Conservation (phyloP, 352 stramenopile species). For the Pythium angustatum region DNA sequence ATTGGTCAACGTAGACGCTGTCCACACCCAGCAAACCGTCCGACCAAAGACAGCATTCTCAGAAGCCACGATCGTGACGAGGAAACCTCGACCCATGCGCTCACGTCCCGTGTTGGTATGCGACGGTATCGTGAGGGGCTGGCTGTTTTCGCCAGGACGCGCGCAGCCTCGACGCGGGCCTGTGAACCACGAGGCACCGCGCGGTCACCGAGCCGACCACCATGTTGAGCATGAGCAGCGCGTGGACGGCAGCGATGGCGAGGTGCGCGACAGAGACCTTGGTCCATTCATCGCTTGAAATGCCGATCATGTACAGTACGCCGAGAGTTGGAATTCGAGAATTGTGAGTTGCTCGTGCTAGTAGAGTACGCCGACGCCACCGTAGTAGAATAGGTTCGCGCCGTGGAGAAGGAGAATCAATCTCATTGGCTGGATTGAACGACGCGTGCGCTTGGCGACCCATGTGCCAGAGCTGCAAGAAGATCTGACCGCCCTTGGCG, state of each 20-base stretch:
- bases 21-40: neutral
- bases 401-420: slow-evolving; percentile 7
- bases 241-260: neutral
- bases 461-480: neutral
- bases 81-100: no score
- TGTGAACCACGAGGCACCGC: neutral
- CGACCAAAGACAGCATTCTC: neutral
- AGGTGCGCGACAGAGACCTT: neutral
- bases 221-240: neutral
- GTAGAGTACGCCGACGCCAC: neutral
- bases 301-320: neutral
- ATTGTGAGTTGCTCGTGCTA: neutral
- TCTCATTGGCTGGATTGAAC: no score
- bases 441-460: neutral
- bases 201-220: neutral
- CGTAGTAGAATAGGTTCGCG: slow-evolving; percentile 5
- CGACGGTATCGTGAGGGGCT: no score
- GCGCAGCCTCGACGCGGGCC: neutral
- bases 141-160: neutral
- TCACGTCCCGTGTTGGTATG: neutral
- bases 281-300: neutral
- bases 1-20: slow-evolving; percentile 2
- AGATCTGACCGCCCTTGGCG: neutral
- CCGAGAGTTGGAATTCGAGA: neutral
- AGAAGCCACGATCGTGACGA: neutral